These are phyloP conservation scores for Ustilago xerochloae DNA, from an alignment of 1,284 basidiomycete species.

Conservation along the genomic window DNA sequence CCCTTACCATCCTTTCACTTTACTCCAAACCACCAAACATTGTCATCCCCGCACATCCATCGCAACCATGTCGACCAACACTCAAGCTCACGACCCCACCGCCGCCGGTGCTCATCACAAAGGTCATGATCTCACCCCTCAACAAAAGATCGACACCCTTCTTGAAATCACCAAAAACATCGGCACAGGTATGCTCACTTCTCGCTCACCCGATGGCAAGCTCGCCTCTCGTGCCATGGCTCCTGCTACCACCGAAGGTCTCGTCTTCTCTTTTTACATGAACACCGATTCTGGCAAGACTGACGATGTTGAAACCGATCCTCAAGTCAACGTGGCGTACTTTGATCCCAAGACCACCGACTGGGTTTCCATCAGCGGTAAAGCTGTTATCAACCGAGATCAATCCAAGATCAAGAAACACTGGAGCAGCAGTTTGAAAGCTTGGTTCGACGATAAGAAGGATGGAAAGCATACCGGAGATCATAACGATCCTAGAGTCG, in stretches of 20 bases:
- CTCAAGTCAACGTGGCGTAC: constrained; percentile 70
- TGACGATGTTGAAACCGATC: constrained; percentile 52
- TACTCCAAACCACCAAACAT: neutral
- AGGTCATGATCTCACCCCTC: constrained; percentile 36
- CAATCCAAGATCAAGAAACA: constrained; percentile 60
- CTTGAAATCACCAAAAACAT: constrained; percentile 53
- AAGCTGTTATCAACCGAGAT: constrained; percentile 70
- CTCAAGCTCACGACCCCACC: constrained; percentile 50
- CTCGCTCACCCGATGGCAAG: constrained; percentile 78
- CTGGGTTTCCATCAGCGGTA: constrained; percentile 87
- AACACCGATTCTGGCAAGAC: constrained; percentile 62
- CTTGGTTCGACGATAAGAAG: constrained; percentile 87
- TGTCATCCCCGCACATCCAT: neutral
- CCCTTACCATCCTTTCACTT: neutral
- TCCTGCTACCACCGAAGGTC: constrained; percentile 74
- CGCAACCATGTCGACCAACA: constrained; percentile 39
- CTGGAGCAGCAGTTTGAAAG: constrained; percentile 65
- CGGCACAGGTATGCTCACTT: constrained; percentile 78
- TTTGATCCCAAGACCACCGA: constrained; percentile 78
- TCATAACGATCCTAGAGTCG: constrained; percentile 81
- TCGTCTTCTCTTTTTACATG: constrained; percentile 67
- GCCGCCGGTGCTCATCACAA: constrained; percentile 45
- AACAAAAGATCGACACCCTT: constrained; percentile 53
- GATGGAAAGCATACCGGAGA: constrained; percentile 88
- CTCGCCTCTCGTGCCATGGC: constrained; percentile 87